Percentiles rank a stretch among this genome's conserved stretches.
phyloP scores from a whole-genome alignment of 176 grass and related monocot species.

The Triticum timopheevii region DNA sequence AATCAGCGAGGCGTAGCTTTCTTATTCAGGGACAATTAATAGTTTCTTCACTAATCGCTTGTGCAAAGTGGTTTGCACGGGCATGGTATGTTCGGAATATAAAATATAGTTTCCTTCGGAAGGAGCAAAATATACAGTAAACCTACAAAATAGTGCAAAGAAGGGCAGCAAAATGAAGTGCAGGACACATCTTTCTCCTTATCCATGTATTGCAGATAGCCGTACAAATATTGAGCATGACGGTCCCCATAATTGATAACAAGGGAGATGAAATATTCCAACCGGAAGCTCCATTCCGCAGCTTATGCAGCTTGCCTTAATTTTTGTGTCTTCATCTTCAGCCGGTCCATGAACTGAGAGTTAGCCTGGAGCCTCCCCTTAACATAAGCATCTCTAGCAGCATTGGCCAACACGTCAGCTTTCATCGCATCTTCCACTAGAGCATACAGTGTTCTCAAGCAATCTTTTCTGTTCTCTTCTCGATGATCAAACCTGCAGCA shows the following conservation, averaged over 20 bases:
- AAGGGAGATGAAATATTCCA: not conserved
- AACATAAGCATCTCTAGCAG: conserved; percentile 63
- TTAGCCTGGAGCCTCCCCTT: conserved; percentile 74
- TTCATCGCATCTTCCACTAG: conserved; percentile 72
- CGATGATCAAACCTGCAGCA: conserved; percentile 69
- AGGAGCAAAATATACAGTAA: not conserved
- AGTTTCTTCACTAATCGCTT: not conserved
- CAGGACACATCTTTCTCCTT: conserved; percentile 4
- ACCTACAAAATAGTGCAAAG: not conserved
- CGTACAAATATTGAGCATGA: conserved; percentile 9
- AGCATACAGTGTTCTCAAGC: conserved; percentile 75
- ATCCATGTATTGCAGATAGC: not conserved
- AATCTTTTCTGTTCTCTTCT: conserved; percentile 98
- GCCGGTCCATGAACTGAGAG: conserved; percentile 75
- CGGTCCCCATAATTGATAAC: not conserved
- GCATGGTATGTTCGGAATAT: not conserved
- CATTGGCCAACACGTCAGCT: conserved; percentile 68
- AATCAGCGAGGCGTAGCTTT: not conserved
- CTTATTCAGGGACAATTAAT: conserved; percentile 19
- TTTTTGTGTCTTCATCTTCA: conserved; percentile 61
- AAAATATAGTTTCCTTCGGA: not conserved
- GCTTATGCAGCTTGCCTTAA: conserved; percentile 49
- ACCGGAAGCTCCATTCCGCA: not conserved
- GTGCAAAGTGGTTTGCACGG: not conserved
- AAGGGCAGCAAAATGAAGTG: conserved; percentile 11